A percentile compares a stretch with the other conserved stretches of the same genome.
Conservation (phyloP, 2,329 filamentous ascomycete genomes). For the Ambrosiella xylebori region DNA sequence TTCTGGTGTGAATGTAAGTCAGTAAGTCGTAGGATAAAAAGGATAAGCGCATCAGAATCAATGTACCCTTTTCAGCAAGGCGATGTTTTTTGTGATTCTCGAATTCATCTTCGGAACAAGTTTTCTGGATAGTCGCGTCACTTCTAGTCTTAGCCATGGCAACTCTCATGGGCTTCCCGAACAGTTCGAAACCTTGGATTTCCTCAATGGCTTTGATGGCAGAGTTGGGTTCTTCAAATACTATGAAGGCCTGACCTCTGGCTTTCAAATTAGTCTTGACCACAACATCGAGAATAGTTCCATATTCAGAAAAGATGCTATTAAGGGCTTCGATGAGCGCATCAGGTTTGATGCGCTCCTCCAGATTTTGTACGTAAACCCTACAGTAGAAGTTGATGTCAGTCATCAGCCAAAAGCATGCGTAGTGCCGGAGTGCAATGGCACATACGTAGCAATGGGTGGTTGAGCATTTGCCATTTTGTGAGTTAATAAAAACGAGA, state of each 20-base stretch:
- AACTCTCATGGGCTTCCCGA: constrained; percentile 76
- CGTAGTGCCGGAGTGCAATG: constrained; percentile 53
- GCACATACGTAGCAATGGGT: constrained; percentile 52
- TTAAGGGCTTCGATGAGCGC: constrained; percentile 54
- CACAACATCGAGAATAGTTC: constrained; percentile 66
- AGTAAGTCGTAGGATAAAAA: background rate
- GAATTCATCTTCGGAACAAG: constrained; percentile 62
- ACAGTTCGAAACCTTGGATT: constrained; percentile 80
- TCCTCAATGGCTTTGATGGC: constrained; percentile 71
- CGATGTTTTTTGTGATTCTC: constrained; percentile 73
- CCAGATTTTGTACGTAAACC: constrained; percentile 65
- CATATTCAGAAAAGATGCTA: constrained; percentile 77
- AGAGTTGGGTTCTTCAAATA: constrained; percentile 69
- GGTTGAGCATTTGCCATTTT: constrained; percentile 18
- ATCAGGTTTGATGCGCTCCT: constrained; percentile 78
- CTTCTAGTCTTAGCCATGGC: constrained; percentile 68
- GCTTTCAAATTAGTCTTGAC: constrained; percentile 81
- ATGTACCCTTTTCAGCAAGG: constrained; percentile 72
- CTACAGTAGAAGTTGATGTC: constrained; percentile 22
- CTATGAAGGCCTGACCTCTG: constrained; percentile 89
- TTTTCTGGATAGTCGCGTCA: constrained; percentile 66
- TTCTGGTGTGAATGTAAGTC: constrained; percentile 30
- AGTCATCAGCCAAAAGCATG: constrained; percentile 22
- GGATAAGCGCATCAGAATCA: background rate
- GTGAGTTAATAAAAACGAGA: background rate